Base-by-base conservation (phyloP, 306 rosid genomes). In the Glycyrrhiza uralensis region DNA sequence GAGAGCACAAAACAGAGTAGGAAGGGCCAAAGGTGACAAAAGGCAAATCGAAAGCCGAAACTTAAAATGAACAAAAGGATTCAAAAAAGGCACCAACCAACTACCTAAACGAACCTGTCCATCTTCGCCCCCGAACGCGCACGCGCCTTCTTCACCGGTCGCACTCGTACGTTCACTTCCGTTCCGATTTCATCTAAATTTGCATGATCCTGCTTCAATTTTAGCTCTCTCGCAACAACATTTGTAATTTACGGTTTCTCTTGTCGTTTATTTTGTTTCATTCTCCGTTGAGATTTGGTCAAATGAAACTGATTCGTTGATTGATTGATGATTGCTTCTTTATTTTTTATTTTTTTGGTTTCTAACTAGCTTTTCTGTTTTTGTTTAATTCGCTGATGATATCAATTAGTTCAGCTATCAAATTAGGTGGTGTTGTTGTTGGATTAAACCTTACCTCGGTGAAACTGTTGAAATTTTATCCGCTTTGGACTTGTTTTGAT, bases 121-220 rank as follows among this genome's bases (percentile, higher is more conserved):
- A 13, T 12, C 66, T n/a, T 15, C 28, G 20, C 29, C 11, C n/a
- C 46, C 7, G 46, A 44, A 56, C 60, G 38, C 72, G 71, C 75
- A 49, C 72, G 71, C 75, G 33, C 55, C 74, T 63, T 10, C 72
- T 56, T 74, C 46, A 28, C 9, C 65, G 5, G 6, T 59, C 58
- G 0, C 32, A 3, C n/a, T 64, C 2, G 83, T 72, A 79, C 39
- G 71, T 72, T 33, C 22, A 22, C 32, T 58, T 20, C 26, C 18
- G 4, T 38, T 24, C 19, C n/a, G 0, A 17, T 62, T 22, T 6
- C 59, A 28, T 18, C 2, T 30, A 23, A n/a, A 0, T 69, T 19
- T 38, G 0, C 20, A 2, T 60, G 20, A 49, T 18, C 23, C 49
- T 41, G 19, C 26, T 35, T 54, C 47, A 44, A 1, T 26, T 47